Base-by-base conservation (phyloP, 305 asterid species). In the Fraxinus ornus region DNA sequence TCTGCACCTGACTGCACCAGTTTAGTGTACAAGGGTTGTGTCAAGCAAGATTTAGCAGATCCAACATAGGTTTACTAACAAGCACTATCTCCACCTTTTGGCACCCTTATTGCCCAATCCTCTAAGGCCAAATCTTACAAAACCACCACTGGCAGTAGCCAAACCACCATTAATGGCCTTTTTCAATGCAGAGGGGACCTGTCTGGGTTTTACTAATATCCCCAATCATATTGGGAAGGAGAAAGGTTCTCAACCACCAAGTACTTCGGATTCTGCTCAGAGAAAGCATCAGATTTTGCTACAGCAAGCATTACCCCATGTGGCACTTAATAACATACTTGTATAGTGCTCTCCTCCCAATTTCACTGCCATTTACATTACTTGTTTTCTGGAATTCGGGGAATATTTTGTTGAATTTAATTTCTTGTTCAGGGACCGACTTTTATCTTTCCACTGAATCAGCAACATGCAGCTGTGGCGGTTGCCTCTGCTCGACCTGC, bases 121-220 rank as follows among this genome's bases (percentile, higher is more conserved):
- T 93, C 98, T 32, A 95, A 92, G 83, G 76, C 94, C 84, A 94
- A 86, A 87, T 95, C 87, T 73, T 92, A n/a, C 92, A 92, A 92
- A 82, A 85, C 95, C 8, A 85, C 93, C 13, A 70, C 94, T 52
- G 98, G 97, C 5, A 86, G 86, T 79, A 88, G 93, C 26, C 97
- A 90, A 79, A 85, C 89, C 78, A 77, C 97, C 76, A 81, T 95
- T 13, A 88, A 90, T 39, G 99, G 98, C 76, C 94, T 95, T 36
- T 95, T 92, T 62, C 99, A 95, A 80, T 95, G 99, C 84, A 89
- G 98, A 66, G 98, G 99, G 9, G 99, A 95, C 80, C 85, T 94
- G 7, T 85, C 95, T 32, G 5, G 90, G 82, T 13, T 80, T 84
- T 72, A 78, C 91, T 44, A 75, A 77, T 60, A 80, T 81, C 81